These are phyloP conservation scores for Curvularia sp. DNA, from an alignment of 2,329 filamentous ascomycete genomes.

Conservation along the genomic window DNA sequence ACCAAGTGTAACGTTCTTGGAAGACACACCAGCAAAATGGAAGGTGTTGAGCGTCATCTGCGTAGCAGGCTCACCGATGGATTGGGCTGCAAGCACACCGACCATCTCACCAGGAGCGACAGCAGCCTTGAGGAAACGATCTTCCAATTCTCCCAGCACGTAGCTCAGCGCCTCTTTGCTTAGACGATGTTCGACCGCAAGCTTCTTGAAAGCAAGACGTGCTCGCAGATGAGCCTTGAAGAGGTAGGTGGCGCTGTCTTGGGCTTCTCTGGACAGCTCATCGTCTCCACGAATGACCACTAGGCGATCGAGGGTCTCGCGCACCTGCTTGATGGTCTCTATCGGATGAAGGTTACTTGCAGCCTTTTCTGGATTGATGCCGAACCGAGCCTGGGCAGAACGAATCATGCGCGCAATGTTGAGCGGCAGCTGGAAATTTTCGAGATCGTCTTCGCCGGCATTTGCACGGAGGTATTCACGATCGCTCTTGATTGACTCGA, in stretches of 20 bases:
- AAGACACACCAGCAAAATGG: constrained; percentile 99
- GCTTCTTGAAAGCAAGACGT: constrained; percentile 87
- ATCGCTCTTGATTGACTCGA: constrained; percentile 76
- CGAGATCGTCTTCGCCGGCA: constrained; percentile 73
- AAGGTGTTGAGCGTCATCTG: constrained; percentile 99
- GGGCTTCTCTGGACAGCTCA: constrained; percentile 81
- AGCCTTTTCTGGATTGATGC: constrained; percentile 77
- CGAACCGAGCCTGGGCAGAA: constrained; percentile 87
- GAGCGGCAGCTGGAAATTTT: constrained; percentile 88
- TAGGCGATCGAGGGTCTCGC: constrained; percentile 76
- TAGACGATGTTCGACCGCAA: constrained; percentile 84
- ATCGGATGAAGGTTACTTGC: constrained; percentile 89
- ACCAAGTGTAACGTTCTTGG: constrained; percentile 99
- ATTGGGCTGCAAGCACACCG: constrained; percentile 95
- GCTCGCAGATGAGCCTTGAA: constrained; percentile 93
- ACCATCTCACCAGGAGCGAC: constrained; percentile 98
- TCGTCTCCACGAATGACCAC: constrained; percentile 88
- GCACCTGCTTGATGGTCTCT: constrained; percentile 83
- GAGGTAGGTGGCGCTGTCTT: constrained; percentile 84
- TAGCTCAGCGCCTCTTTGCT: constrained; percentile 94
- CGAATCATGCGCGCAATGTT: constrained; percentile 92
- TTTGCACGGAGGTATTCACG: constrained; percentile 76
- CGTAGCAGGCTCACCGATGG: constrained; percentile 96
- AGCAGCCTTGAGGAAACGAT: constrained; percentile 81
- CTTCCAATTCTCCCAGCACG: constrained; percentile 88